Percentiles rank a stretch among this genome's conserved stretches.
These are phyloP conservation scores for Diaporthe amygdali DNA, from an alignment of 2,329 filamentous ascomycete genomes.

Conservation along the genomic window DNA sequence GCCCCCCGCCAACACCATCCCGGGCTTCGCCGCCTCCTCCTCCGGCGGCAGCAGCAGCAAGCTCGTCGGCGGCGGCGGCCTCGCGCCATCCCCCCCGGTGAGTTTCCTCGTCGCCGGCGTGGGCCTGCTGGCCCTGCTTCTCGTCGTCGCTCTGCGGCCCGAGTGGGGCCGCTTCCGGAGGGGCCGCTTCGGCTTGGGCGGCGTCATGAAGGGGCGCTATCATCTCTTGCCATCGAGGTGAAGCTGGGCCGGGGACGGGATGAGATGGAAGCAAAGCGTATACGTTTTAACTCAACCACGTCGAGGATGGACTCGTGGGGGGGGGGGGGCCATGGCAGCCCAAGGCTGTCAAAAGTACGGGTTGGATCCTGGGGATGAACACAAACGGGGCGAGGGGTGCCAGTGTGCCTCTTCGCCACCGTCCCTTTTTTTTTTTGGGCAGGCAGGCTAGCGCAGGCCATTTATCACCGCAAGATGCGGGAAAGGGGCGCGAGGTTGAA, in stretches of 20 bases:
- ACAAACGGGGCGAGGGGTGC: no score
- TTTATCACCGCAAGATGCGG: not conserved
- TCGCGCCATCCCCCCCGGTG: not conserved
- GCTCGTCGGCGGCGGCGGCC: not conserved
- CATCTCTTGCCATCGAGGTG: conserved; percentile 7
- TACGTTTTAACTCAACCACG: no score
- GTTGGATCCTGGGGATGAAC: no score
- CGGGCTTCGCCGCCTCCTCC: not conserved
- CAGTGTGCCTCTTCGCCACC: not conserved
- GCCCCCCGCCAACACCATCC: conserved; percentile 22
- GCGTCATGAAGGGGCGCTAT: not conserved
- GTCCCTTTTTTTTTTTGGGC: not conserved
- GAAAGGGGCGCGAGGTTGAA: no score
- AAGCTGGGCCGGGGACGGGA: not conserved
- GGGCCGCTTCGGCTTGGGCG: conserved; percentile 3
- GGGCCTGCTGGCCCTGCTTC: not conserved
- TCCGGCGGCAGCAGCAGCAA: not conserved
- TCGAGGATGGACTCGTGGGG: no score
- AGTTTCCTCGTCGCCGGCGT: conserved; percentile 2
- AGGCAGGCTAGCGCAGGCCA: not conserved
- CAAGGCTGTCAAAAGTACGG: no score
- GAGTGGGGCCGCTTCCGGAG: conserved; percentile 8
- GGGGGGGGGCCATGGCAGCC: not conserved
- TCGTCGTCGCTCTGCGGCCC: not conserved
- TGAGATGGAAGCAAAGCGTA: not conserved